Base-by-base conservation (phyloP, 805 yeast species). In the Starmera quercuum region DNA sequence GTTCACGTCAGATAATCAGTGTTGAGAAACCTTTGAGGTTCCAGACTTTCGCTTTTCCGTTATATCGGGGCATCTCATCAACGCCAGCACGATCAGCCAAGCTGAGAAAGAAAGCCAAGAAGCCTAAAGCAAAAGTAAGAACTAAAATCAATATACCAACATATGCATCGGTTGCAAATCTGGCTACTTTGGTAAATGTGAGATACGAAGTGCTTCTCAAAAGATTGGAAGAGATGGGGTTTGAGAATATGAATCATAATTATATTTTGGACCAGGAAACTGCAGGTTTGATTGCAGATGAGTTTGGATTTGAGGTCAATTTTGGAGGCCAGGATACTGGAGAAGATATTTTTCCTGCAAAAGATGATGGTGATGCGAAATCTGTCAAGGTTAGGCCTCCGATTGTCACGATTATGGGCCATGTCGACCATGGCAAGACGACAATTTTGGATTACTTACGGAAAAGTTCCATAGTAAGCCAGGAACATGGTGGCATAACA, bases 341-440 rank as follows among this genome's bases (percentile, higher is more conserved):
- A 48, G 31, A 59, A 66, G 33, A 75, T 71, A 37, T 82, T 33
- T 74, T 78, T 41, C 75, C 85, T 13, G 66, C 71, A 12, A 73
- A 77, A 0, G 39, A 47, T 8, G 47, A 61, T 0, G 46, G 51
- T 14, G 52, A 62, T 2, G 73, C 83, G 0, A 66, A 61, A 2
- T 49, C 58, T 16, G 54, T 81, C 41, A 75, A 73, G 29, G 66
- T 78, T 6, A 65, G 97, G 43, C 87, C 98, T 0, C 98, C 98
- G 0, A 81, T 92, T 17, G 97, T 92, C 5, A 88, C 98, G 0
- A 84, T 92, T 33, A 92, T 92, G 97, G 98, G 98, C 3, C 98
- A 92, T 56, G 98, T 92, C 20, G 98, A 92, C 58, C 98, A 92
- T 53, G 98, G 98, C 3, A 92, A 92, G 55, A 92, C 98, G 2